A percentile compares a stretch with the other conserved stretches of the same genome.
Conservation (phyloP, 345 rosid genomes). For the Brassica cretica region DNA sequence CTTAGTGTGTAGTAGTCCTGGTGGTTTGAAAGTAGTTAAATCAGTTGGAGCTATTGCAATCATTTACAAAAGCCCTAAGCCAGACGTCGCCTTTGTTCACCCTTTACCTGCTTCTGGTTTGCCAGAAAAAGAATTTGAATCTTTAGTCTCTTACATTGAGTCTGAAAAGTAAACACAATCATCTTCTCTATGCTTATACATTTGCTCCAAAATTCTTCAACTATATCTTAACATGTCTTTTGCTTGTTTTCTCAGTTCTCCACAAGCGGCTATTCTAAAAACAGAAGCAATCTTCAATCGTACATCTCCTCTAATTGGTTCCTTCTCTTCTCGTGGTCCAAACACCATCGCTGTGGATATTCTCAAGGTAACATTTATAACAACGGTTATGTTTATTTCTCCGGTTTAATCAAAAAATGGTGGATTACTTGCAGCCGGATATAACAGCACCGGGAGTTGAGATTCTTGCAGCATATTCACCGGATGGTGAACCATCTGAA, state of each 20-base stretch:
- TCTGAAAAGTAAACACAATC: constrained; percentile 4
- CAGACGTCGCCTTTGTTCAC: background rate
- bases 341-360: background rate
- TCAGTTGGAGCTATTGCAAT: constrained; percentile 32
- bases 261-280: constrained; percentile 32
- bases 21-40: background rate
- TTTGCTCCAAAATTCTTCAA: background rate
- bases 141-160: constrained; percentile 24
- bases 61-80: constrained; percentile 4
- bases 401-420: background rate
- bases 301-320: constrained; percentile 37
- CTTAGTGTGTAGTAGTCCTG: constrained; percentile 30
- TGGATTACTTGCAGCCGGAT: constrained; percentile 53
- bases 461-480: constrained; percentile 53
- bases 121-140: background rate
- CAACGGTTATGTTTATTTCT: constrained; percentile 40
- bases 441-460: constrained; percentile 21
- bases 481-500: background rate
- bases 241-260: constrained; percentile 14
- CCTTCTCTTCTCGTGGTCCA: constrained; percentile 42
- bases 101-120: constrained; percentile 35
- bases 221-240: background rate
- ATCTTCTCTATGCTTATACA: background rate
- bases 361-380: constrained; percentile 9
- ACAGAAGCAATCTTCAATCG: constrained; percentile 25